Percentiles rank a stretch among this genome's conserved stretches.
Conservation (phyloP, 768 basidiomycete species). For the Naganishia friedmannii region DNA sequence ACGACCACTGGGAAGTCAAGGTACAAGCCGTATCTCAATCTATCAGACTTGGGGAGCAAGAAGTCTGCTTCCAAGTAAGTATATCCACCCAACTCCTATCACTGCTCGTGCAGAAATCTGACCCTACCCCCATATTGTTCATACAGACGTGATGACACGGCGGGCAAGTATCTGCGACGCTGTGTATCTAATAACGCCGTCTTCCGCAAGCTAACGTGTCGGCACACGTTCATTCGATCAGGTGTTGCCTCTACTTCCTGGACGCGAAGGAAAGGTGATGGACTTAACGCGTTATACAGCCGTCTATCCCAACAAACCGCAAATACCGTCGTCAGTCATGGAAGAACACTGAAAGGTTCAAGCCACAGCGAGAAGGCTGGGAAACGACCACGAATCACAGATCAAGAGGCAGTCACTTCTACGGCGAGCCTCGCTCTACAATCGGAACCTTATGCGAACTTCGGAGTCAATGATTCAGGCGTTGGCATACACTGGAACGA, state of each 20-base stretch:
- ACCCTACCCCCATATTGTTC: not conserved
- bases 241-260: not conserved
- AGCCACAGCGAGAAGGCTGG: not conserved
- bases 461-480: not conserved
- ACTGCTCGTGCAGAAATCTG: not conserved
- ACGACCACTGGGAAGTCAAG: not conserved
- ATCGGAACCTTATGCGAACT: not conserved
- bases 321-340: not conserved
- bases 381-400: not conserved
- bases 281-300: constrained; percentile 4
- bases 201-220: not conserved
- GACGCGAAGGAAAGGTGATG: not conserved
- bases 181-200: not conserved
- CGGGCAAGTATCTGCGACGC: not conserved
- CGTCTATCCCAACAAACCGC: constrained; percentile 3
- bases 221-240: not conserved
- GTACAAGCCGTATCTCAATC: constrained; percentile 6
- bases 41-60: constrained; percentile 8
- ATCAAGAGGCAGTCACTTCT: not conserved
- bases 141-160: not conserved
- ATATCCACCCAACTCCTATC: not conserved
- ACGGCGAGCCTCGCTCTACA: not conserved
- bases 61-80: not conserved
- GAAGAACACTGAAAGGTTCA: not conserved
- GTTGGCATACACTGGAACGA: not conserved